Evolutionary conservation across 768 basidiomycete species (phyloP), one percentile per base, ranked within the genome.

Genomic region (Hemileccinum rubropunctum): DNA sequence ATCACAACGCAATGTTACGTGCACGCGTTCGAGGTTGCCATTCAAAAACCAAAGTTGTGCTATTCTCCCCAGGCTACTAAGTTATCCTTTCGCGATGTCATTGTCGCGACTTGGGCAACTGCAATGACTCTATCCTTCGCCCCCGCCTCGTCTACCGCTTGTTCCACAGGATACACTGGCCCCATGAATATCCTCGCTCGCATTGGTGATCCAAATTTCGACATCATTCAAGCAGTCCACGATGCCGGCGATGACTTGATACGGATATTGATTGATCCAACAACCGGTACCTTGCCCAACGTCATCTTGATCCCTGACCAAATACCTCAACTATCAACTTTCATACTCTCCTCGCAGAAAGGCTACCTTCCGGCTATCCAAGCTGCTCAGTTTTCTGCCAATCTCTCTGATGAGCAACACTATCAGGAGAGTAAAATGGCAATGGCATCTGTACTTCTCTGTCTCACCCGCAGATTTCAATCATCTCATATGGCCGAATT

Each of bases 391-490:
- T n/a, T 47, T 54, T 44, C 60, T 5, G 52, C 57, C 30, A 52
- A 62, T 46, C 50, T 67, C 48, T 61, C 68, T 28, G 60, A 67
- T 35, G 58, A 63, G n/a, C 60, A 55, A 53, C 56, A 45, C 13
- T 50, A 36, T 35, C 54, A 43, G 40, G 61, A 67, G 42, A 58
- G 56, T 20, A 69, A 54, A 52, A 56, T 58, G 57, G 71, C 70
- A 50, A 69, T 71, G 42, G 69, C 72, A 39, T 71, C 72, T 33
- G 61, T 76, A 18, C 57, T 78, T 28, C 67, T 79, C 45, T 72
- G 72, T 32, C 68, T 79, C 14, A 76, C 78, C 17, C 77, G 75
- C 54, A 61, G 71, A 23, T 67, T 75, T 17, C 78, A 79, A 54
- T 50, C 56, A 9, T 60, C 62, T 7, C 58, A 66, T n/a, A 33